These are phyloP conservation scores for Priceomyces carsonii DNA, from an alignment of 805 yeast species.

Conservation along the genomic window DNA sequence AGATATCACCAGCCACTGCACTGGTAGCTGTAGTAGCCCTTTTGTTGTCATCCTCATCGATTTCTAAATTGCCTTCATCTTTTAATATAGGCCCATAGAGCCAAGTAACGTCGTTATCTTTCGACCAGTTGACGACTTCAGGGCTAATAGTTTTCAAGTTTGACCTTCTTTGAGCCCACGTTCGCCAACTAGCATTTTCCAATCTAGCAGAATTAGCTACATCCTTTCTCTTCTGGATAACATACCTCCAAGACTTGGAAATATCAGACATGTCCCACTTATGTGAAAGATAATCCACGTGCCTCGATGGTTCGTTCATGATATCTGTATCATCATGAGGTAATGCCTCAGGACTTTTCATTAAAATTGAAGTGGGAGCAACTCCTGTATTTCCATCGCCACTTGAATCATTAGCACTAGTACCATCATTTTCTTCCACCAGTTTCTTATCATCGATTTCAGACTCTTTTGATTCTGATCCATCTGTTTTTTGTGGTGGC, in stretches of 20 bases:
- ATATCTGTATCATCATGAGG: slow-evolving; percentile 89
- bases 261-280: slow-evolving; percentile 95
- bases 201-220: slow-evolving; percentile 59
- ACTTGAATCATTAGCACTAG: neutral
- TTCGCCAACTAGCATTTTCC: slow-evolving; percentile 81
- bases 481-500: neutral
- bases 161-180: slow-evolving; percentile 84
- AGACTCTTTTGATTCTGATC: neutral
- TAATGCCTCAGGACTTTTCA: slow-evolving; percentile 33
- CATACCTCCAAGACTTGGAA: slow-evolving; percentile 93
- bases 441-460: slow-evolving; percentile 1
- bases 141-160: slow-evolving; percentile 80
- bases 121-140: slow-evolving; percentile 91
- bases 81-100: slow-evolving; percentile 84
- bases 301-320: slow-evolving; percentile 77
- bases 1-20: slow-evolving; percentile 47
- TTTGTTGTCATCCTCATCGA: slow-evolving; percentile 17
- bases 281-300: slow-evolving; percentile 93
- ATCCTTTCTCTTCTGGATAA: slow-evolving; percentile 77
- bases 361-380: slow-evolving; percentile 12
- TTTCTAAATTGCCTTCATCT: slow-evolving; percentile 34
- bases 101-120: slow-evolving; percentile 98
- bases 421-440: slow-evolving; percentile 4
- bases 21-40: slow-evolving; percentile 36
- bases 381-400: slow-evolving; percentile 4